Conservation (phyloP, 1,139 yeast genomes). For the Magnusiomyces paraingens region DNA sequence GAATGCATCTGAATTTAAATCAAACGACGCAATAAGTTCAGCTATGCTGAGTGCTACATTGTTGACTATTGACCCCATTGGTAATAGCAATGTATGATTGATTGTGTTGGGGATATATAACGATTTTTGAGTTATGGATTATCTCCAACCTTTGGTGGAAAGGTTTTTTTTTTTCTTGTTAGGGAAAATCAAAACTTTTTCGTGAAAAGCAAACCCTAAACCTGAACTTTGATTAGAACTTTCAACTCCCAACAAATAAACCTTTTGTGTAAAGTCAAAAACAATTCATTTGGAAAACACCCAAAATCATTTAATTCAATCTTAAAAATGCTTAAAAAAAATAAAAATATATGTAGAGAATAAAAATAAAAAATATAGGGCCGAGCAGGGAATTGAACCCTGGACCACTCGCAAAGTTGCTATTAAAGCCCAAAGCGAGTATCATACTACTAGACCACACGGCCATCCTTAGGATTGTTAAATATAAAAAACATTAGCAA, state of each 20-base stretch:
- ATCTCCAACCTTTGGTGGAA: too few relatives aligned
- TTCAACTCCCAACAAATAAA: too few relatives aligned
- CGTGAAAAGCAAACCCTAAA: too few relatives aligned
- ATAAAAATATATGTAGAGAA: neutral
- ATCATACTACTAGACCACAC: slow-evolving; percentile 34
- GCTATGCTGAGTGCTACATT: neutral
- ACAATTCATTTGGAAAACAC: too few relatives aligned
- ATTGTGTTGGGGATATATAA: too few relatives aligned
- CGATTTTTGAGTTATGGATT: too few relatives aligned
- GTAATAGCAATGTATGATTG: too few relatives aligned
- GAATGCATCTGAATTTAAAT: neutral
- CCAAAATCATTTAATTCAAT: neutral
- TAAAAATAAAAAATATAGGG: slow-evolving; percentile 19
- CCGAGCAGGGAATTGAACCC: slow-evolving; percentile 35
- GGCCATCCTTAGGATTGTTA: slow-evolving; percentile 23
- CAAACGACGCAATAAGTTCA: slow-evolving; percentile 4
- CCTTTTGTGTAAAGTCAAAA: too few relatives aligned
- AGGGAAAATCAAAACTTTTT: neutral
- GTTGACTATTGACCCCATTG: neutral
- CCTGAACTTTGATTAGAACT: too few relatives aligned
- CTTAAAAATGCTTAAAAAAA: neutral
- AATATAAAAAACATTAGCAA: too few relatives aligned
- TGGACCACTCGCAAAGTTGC: slow-evolving; percentile 29
- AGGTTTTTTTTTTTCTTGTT: neutral
- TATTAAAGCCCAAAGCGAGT: slow-evolving; percentile 31